Conservation (phyloP, 345 rosid species). For the Hypericum androsaemum region DNA sequence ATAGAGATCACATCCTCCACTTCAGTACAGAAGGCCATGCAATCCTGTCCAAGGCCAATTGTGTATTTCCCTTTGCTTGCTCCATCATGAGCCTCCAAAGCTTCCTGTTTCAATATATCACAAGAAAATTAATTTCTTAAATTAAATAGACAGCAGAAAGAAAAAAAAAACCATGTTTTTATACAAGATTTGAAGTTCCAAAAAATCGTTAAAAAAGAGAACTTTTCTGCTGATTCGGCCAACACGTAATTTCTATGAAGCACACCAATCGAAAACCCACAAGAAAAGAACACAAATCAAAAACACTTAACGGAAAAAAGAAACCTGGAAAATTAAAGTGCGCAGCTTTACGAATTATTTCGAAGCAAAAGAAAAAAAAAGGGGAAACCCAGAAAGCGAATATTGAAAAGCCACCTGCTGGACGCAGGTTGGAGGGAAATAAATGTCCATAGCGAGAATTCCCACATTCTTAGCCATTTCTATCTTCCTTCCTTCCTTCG, state of each 20-base stretch:
- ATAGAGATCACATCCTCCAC: constrained; percentile 99
- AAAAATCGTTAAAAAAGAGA: too few species aligned
- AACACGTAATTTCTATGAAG: too few species aligned
- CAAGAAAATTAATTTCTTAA: not conserved
- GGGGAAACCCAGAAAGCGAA: not conserved
- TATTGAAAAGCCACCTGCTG: constrained; percentile 54
- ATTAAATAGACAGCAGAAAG: not conserved
- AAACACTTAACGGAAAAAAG: constrained; percentile 7
- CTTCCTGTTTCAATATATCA: constrained; percentile 51
- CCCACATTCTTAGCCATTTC: constrained; percentile 95
- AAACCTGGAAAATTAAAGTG: constrained; percentile 1
- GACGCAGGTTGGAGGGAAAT: constrained; percentile 93
- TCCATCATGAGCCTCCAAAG: constrained; percentile 89
- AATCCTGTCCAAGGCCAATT: constrained; percentile 97
- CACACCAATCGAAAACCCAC: too few species aligned
- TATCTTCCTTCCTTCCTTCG: too few species aligned
- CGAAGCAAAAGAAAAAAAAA: not conserved
- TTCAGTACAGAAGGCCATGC: constrained; percentile 93
- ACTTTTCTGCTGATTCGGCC: too few species aligned
- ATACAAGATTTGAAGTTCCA: not conserved
- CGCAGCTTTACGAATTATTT: not conserved
- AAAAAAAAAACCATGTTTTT: not conserved
- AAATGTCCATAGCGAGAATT: constrained; percentile 86
- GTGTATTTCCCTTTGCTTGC: constrained; percentile 98
- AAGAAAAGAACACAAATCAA: not conserved